These are phyloP conservation scores for Zelonia costaricensis DNA, from an alignment of 208 protist genomes.

Conservation along the genomic window DNA sequence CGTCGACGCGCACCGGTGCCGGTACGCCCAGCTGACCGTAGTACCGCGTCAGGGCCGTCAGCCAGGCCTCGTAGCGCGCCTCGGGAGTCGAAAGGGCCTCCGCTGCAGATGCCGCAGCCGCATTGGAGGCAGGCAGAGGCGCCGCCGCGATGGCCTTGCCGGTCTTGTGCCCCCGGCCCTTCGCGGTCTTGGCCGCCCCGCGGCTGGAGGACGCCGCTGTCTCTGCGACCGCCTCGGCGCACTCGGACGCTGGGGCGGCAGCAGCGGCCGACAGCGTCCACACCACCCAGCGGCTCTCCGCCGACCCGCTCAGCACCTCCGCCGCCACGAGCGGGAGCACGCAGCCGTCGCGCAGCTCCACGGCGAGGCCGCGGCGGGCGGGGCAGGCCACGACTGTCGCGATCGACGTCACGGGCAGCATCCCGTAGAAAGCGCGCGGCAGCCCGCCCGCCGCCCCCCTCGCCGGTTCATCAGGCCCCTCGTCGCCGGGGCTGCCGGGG, in stretches of 20 bases:
- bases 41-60: constrained; percentile 33
- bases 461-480: background rate
- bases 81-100: background rate
- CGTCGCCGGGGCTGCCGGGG: background rate
- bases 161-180: background rate
- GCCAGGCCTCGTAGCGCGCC: constrained; percentile 36
- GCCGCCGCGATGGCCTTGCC: background rate
- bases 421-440: constrained; percentile 34
- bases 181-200: background rate
- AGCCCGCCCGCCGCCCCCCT: background rate
- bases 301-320: constrained; percentile 28
- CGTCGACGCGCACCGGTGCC: constrained; percentile 44
- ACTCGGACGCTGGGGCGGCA: background rate
- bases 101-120: background rate
- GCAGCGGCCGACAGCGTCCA: constrained; percentile 32
- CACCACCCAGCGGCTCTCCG: constrained; percentile 56
- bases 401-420: constrained; percentile 58
- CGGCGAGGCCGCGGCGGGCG: constrained; percentile 45
- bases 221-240: too few species aligned
- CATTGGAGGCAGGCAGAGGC: background rate
- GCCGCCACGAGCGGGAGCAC: constrained; percentile 46
- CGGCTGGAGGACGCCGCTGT: background rate
- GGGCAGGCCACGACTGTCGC: constrained; percentile 54
- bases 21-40: constrained; percentile 40
- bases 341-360: constrained; percentile 54